Conservation (phyloP, 2,329 filamentous ascomycete species). For the Pestalotiopsis sp. region DNA sequence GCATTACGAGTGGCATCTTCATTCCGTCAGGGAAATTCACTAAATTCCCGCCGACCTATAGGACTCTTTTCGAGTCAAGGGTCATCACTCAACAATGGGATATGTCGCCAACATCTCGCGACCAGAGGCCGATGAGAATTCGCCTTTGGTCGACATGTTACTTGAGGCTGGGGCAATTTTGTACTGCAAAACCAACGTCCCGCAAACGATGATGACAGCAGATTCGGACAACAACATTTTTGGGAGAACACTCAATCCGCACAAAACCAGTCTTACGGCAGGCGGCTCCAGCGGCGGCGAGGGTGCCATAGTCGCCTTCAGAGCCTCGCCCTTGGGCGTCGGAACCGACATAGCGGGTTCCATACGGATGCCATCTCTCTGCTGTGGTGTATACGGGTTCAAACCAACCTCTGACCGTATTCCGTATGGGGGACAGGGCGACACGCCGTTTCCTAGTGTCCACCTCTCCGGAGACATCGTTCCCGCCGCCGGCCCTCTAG, state of each 20-base stretch:
- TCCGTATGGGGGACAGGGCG: not conserved
- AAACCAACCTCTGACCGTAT: constrained; percentile 23
- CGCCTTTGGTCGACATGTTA: constrained; percentile 44
- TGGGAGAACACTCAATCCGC: constrained; percentile 42
- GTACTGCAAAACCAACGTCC: constrained; percentile 56
- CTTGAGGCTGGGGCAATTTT: constrained; percentile 48
- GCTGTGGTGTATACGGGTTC: constrained; percentile 34
- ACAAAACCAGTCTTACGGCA: constrained; percentile 32
- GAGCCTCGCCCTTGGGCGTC: constrained; percentile 22
- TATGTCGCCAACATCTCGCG: constrained; percentile 41
- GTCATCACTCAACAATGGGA: constrained; percentile 55
- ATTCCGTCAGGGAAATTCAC: not conserved
- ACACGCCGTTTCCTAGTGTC: constrained; percentile 1
- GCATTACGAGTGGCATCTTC: not conserved
- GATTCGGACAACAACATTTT: constrained; percentile 45
- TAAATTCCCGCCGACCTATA: constrained; percentile 46
- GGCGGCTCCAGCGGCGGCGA: constrained; percentile 40
- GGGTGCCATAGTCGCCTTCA: constrained; percentile 21
- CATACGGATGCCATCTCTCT: constrained; percentile 33
- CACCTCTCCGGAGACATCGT: constrained; percentile 29
- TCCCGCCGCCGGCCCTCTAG: constrained; percentile 45
- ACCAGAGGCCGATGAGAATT: constrained; percentile 15
- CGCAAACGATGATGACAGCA: constrained; percentile 19
- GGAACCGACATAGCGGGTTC: constrained; percentile 30
- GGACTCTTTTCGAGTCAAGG: constrained; percentile 61